These are phyloP conservation scores for Radiomyces spectabilis DNA, from an alignment of 192 early-diverging fungal genomes.

Conservation along the genomic window DNA sequence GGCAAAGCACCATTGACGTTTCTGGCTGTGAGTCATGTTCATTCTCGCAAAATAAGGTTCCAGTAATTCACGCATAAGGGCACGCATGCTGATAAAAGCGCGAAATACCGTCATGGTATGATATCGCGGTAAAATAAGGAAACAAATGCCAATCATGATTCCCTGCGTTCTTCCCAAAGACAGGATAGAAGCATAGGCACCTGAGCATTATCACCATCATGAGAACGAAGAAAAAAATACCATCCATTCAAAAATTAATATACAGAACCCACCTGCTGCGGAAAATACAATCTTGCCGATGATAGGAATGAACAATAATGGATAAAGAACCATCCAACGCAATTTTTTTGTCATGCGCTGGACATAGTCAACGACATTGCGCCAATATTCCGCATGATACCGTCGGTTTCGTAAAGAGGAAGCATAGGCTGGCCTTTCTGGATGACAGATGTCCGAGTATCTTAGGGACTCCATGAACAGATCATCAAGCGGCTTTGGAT, in stretches of 20 bases:
- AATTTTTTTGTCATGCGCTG: slow-evolving; percentile 34
- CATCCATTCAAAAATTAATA: no score
- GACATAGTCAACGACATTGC: slow-evolving; percentile 42
- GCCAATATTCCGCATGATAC: slow-evolving; percentile 34
- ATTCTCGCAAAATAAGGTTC: slow-evolving; percentile 57
- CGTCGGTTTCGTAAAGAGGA: slow-evolving; percentile 24
- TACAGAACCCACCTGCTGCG: slow-evolving; percentile 33
- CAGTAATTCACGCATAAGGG: slow-evolving; percentile 49
- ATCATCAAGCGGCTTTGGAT: slow-evolving; percentile 48
- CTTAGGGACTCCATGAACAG: slow-evolving; percentile 46
- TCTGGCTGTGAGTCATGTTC: slow-evolving; percentile 34
- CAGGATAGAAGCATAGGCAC: slow-evolving; percentile 36
- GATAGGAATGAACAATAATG: slow-evolving; percentile 42
- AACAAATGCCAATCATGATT: slow-evolving; percentile 31
- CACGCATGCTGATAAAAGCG: slow-evolving; percentile 41
- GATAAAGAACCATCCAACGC: slow-evolving; percentile 28
- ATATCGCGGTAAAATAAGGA: slow-evolving; percentile 32
- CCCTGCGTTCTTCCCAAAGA: slow-evolving; percentile 31
- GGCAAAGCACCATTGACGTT: slow-evolving; percentile 47
- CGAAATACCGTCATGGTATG: slow-evolving; percentile 31
- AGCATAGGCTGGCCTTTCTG: slow-evolving; percentile 29
- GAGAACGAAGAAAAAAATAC: neutral
- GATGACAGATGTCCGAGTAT: slow-evolving; percentile 25
- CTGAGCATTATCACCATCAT: neutral
- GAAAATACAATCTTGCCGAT: slow-evolving; percentile 48